Evolutionary conservation across 805 yeast genomes (phyloP).

Genomic region (Candida yuanshanica): DNA sequence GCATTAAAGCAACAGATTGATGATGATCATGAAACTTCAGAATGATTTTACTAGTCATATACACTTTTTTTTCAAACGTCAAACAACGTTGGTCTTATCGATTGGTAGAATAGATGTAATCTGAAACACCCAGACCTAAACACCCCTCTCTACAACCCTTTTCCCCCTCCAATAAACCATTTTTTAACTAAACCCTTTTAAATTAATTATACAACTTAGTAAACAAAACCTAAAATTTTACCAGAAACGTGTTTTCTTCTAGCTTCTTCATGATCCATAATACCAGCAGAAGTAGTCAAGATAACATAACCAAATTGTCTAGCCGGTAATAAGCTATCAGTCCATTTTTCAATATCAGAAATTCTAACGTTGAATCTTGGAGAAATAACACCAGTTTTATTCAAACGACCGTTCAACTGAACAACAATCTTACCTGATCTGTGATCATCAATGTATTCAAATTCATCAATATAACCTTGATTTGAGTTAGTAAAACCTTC

Average conservation of each 20-base stretch:
- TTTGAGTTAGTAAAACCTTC: constrained; percentile 8
- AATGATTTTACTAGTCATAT: too few species aligned
- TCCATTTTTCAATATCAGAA: constrained; percentile 95
- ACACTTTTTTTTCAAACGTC: too few species aligned
- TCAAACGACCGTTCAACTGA: constrained; percentile 94
- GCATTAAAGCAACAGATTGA: constrained; percentile 8
- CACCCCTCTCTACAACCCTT: not conserved
- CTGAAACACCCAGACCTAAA: too few species aligned
- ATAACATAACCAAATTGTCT: constrained; percentile 98
- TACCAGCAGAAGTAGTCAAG: constrained; percentile 98
- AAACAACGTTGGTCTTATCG: too few species aligned
- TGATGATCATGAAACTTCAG: too few species aligned
- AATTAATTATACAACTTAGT: constrained; percentile 38
- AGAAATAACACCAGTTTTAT: constrained; percentile 98
- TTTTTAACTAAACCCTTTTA: too few species aligned
- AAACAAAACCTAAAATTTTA: constrained; percentile 95
- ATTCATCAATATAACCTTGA: constrained; percentile 80
- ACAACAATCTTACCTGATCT: constrained; percentile 97
- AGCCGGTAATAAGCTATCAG: constrained; percentile 95
- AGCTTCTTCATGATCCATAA: constrained; percentile 99
- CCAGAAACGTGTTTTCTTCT: constrained; percentile 99
- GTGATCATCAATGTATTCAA: constrained; percentile 98
- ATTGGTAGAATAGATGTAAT: too few species aligned
- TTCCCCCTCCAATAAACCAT: too few species aligned
- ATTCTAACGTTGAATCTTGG: constrained; percentile 98